Base-by-base conservation (phyloP, 176 grass and related monocot species). In the Ananas comosus region DNA sequence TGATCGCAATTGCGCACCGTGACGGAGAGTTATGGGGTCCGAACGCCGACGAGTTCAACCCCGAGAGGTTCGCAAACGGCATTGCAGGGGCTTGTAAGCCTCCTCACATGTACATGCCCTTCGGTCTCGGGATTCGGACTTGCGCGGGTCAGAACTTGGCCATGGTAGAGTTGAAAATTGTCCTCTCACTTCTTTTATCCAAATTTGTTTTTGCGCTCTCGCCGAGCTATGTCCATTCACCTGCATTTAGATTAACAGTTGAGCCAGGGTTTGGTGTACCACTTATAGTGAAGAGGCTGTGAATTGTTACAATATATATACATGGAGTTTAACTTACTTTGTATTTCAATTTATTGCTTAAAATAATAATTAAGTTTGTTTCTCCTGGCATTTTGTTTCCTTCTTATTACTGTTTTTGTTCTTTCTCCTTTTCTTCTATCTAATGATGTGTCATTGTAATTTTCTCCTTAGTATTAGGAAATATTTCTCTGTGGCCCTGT, bases 61-160 rank as follows among this genome's bases (percentile, higher is more conserved):
- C 87, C 0, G 76, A 71, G 1, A 69, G 87, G 48, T 96, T 96
- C 12, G 69, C 64, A 1, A 57, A 78, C 2, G 80, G 88, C 13
- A 79, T 78, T 13, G 78, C 83, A 0, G 70, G 57, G 12, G 85
- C 91, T 0, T 96, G 88, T 64, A 64, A 70, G 17, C 68, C 80
- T 12, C 68, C 87, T 11, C 76, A 90, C 63, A 83, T 83, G 76
- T 91, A 91, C 53, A 57, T 80, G 27, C 87, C 91, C 0, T 96
- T 96, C 11, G 91, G 82, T 16, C 53, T 78, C 7, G 91, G 91
- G 4, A 66, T 72, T 3, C 72, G 84, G 22, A 86, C 63, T 48
- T 96, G 91, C 51, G 54, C 75, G 2, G 87, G 87, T 4, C 87
- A 96, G 76, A 72, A 78, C 67, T 65, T 91, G 53, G 85, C 91